These are phyloP conservation scores for Syncephalastrum racemosum DNA, from an alignment of 371 early-diverging fungal species.

Conservation along the genomic window DNA sequence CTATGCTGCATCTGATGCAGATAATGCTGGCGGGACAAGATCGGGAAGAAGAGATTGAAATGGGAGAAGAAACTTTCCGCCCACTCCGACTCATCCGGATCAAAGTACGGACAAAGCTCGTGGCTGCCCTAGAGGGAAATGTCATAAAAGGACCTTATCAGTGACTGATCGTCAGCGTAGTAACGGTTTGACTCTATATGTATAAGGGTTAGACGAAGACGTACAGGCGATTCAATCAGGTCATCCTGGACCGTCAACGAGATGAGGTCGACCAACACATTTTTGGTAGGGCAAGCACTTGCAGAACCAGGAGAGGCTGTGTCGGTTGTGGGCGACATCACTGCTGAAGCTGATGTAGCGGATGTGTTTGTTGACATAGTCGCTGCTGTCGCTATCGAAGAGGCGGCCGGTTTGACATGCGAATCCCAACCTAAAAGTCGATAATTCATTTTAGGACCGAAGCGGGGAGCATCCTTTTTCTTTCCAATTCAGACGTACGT, in stretches of 20 bases:
- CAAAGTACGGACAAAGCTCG: slow-evolving; percentile 25
- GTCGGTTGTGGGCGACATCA: no score
- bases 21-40: slow-evolving; percentile 40
- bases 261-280: no score
- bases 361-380: background rate
- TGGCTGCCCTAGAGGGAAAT: slow-evolving; percentile 48
- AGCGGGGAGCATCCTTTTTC: no score
- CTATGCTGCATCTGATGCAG: slow-evolving; percentile 21
- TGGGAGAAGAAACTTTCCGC: slow-evolving; percentile 33
- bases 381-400: background rate
- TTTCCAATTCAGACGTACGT: no score
- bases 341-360: no score
- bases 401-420: no score
- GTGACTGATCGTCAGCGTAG: slow-evolving; percentile 25
- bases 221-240: slow-evolving; percentile 18
- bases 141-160: slow-evolving; percentile 51
- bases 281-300: no score
- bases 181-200: background rate
- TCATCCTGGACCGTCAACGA: background rate
- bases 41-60: slow-evolving; percentile 46
- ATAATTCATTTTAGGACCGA: no score
- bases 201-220: slow-evolving; percentile 6
- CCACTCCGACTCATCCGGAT: slow-evolving; percentile 14
- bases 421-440: no score
- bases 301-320: no score